Percentiles rank a stretch among this genome's conserved stretches.
phyloP scores from a whole-genome alignment of 106 monocot species.

The Dendrobium officinale region DNA sequence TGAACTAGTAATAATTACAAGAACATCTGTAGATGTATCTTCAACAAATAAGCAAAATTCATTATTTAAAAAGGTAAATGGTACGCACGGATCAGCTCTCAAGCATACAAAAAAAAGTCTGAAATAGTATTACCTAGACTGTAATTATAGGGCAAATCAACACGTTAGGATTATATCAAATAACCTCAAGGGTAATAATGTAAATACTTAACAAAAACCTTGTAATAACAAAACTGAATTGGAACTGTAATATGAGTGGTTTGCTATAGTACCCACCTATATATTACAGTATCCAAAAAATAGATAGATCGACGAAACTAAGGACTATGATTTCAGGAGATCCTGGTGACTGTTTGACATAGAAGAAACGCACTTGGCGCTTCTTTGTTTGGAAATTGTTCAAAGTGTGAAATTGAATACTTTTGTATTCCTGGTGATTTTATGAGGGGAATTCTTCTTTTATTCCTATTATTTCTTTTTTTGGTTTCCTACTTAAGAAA shows the following conservation, averaged over 20 bases:
- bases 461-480: too few species aligned
- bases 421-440: too few species aligned
- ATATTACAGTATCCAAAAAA: not conserved
- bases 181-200: not conserved
- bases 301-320: not conserved
- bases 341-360: too few species aligned
- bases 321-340: too few species aligned
- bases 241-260: not conserved
- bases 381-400: too few species aligned
- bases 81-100: not conserved
- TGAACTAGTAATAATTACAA: not conserved
- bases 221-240: not conserved
- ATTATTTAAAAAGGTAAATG: not conserved
- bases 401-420: too few species aligned
- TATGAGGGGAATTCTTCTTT: too few species aligned
- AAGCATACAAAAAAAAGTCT: not conserved
- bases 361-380: too few species aligned
- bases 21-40: not conserved
- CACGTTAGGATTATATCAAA: not conserved
- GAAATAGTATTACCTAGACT: not conserved
- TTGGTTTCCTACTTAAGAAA: too few species aligned
- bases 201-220: not conserved
- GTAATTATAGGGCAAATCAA: not conserved
- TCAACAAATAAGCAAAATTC: not conserved
- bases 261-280: not conserved